phyloP scores from a whole-genome alignment of 768 basidiomycete species.

The Guyanaporus albipodus region DNA sequence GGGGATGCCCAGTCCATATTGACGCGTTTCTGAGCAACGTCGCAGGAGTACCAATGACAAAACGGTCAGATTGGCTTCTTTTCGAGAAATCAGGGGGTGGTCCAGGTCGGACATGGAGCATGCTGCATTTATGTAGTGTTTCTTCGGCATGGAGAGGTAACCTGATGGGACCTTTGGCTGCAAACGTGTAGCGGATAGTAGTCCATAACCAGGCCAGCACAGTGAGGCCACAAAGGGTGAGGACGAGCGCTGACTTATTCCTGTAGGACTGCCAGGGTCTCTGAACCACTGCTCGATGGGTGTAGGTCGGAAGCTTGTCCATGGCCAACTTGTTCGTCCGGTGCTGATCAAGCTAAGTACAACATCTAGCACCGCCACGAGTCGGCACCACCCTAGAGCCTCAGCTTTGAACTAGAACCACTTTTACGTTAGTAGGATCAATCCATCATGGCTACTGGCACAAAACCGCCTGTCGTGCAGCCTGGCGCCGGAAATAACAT shows the following conservation, averaged over 20 bases:
- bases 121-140: slow-evolving; percentile 33
- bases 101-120: slow-evolving; percentile 35
- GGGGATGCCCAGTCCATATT: slow-evolving; percentile 47
- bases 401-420: background rate
- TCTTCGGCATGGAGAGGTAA: slow-evolving; percentile 29
- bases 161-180: slow-evolving; percentile 9
- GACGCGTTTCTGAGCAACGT: slow-evolving; percentile 46
- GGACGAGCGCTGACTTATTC: slow-evolving; percentile 11
- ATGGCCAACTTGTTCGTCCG: slow-evolving; percentile 7
- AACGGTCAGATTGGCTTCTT: slow-evolving; percentile 37
- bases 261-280: slow-evolving; percentile 6
- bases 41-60: slow-evolving; percentile 35
- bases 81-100: slow-evolving; percentile 33
- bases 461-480: slow-evolving; percentile 54
- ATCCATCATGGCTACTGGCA: no score
- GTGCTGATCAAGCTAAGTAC: background rate
- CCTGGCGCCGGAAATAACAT: slow-evolving; percentile 64
- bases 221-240: slow-evolving; percentile 18
- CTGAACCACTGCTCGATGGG: slow-evolving; percentile 7
- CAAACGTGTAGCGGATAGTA: slow-evolving; percentile 12
- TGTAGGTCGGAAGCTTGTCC: slow-evolving; percentile 28
- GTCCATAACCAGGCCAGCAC: slow-evolving; percentile 19
- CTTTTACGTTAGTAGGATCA: no score
- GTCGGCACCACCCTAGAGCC: background rate
- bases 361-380: slow-evolving; percentile 7